Percentiles rank a stretch among this genome's conserved stretches.
Evolutionary conservation across 140 eudicot species (phyloP).

Genomic region (Senecio squalidus): DNA sequence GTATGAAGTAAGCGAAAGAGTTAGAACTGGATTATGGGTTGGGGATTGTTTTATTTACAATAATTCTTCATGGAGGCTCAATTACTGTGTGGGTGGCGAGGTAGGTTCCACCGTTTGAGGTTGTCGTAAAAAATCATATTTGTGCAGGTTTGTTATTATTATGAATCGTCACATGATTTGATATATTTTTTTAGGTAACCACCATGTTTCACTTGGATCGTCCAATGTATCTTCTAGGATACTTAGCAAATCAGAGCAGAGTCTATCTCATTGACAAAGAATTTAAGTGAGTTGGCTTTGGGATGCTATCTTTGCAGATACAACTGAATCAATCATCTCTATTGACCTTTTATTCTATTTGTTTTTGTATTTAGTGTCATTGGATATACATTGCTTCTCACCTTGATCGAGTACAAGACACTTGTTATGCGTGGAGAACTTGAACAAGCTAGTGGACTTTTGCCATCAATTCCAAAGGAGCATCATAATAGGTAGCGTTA

Average conservation of each 20-base stretch:
- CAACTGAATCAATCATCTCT: not conserved
- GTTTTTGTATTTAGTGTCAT: conserved; percentile 52
- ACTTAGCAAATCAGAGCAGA: conserved; percentile 91
- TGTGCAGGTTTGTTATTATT: not conserved
- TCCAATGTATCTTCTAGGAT: conserved; percentile 97
- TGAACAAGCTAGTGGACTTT: conserved; percentile 75
- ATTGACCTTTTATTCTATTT: conserved; percentile 7
- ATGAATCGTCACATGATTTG: not conserved
- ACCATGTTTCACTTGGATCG: conserved; percentile 99
- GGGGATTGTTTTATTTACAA: conserved; percentile 97
- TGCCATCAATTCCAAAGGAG: conserved; percentile 89
- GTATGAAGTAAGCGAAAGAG: conserved; percentile 83
- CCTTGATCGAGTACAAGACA: conserved; percentile 95
- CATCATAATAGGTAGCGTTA: conserved; percentile 73
- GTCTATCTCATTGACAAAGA: conserved; percentile 95
- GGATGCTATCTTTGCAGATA: conserved; percentile 11
- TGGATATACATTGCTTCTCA: conserved; percentile 88
- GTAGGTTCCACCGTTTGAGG: conserved; percentile 31
- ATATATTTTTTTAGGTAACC: conserved; percentile 61
- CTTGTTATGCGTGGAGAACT: conserved; percentile 99
- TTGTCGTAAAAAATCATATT: not conserved
- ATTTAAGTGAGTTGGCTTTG: conserved; percentile 65
- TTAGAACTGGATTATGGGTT: conserved; percentile 96
- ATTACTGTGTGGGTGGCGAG: conserved; percentile 99
- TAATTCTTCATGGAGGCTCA: conserved; percentile 94